Conservation (phyloP, 495 filamentous ascomycete genomes). For the Hypoxylon intermedium region DNA sequence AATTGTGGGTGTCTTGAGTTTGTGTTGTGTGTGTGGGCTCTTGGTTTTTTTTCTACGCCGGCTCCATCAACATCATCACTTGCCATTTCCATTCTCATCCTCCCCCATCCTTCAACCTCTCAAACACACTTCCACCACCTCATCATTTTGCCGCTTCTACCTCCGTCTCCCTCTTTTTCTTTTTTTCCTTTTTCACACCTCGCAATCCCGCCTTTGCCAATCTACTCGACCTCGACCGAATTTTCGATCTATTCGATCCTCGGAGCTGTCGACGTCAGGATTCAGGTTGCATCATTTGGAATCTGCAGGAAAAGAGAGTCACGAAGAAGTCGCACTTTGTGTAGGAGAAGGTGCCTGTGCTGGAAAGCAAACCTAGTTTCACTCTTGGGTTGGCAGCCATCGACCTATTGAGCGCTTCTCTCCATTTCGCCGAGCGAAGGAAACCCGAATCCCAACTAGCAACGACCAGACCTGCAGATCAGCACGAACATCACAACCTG, state of each 20-base stretch:
- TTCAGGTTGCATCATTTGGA: constrained; percentile 30
- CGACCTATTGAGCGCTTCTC: neutral
- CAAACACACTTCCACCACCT: constrained; percentile 32
- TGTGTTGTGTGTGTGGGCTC: constrained; percentile 28
- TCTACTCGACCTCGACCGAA: constrained; percentile 27
- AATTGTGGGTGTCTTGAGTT: neutral
- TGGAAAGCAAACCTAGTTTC: constrained; percentile 26
- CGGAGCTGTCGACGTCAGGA: constrained; percentile 23
- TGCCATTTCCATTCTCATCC: constrained; percentile 32
- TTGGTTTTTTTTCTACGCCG: constrained; percentile 25
- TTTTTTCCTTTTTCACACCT: constrained; percentile 34
- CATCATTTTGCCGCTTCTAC: constrained; percentile 34
- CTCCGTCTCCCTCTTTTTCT: constrained; percentile 36
- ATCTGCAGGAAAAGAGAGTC: constrained; percentile 34
- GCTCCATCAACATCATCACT: constrained; percentile 38
- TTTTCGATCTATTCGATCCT: constrained; percentile 22
- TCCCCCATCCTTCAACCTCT: constrained; percentile 41
- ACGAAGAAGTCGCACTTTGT: constrained; percentile 34
- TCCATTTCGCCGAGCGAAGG: constrained; percentile 17
- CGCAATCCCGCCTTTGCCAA: constrained; percentile 34
- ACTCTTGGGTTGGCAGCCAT: constrained; percentile 1
- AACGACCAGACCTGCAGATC: constrained; percentile 18
- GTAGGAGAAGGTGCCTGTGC: constrained; percentile 32
- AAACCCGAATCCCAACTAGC: constrained; percentile 2
- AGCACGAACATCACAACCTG: constrained; percentile 16